These are phyloP conservation scores for Flaveria trinervia DNA, from an alignment of 129 eudicot species.

Conservation along the genomic window DNA sequence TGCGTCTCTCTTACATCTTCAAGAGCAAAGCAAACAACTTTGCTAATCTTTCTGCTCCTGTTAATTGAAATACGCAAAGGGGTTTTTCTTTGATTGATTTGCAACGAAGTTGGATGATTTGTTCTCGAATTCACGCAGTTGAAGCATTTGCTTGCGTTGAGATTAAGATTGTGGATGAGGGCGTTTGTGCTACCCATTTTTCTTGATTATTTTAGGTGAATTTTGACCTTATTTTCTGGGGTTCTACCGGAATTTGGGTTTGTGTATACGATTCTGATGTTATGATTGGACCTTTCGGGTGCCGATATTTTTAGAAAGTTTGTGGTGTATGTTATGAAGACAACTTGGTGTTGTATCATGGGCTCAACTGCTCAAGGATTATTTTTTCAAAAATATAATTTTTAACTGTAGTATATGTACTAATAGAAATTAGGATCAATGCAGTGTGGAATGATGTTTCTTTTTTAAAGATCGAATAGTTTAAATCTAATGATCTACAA, in stretches of 20 bases:
- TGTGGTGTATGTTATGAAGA: conserved; percentile 23
- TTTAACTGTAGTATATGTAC: too few species aligned
- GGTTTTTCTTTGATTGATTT: conserved; percentile 40
- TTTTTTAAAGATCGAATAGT: too few species aligned
- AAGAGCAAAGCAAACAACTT: conserved; percentile 62
- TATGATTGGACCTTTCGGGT: conserved; percentile 26
- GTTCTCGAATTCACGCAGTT: conserved; percentile 46
- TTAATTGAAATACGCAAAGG: conserved; percentile 34
- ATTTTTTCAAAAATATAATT: too few species aligned
- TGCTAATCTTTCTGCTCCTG: conserved; percentile 40
- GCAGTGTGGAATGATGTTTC: too few species aligned
- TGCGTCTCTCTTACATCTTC: conserved; percentile 63
- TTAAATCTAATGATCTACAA: too few species aligned
- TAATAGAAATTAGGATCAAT: too few species aligned
- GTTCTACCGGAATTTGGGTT: conserved; percentile 17
- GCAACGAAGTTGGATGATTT: conserved; percentile 28
- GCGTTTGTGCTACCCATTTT: conserved; percentile 64
- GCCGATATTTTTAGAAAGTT: conserved; percentile 21
- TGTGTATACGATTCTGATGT: conserved; percentile 19
- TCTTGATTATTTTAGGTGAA: conserved; percentile 12
- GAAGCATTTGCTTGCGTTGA: conserved; percentile 49
- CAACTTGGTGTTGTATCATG: not conserved
- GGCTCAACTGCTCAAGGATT: too few species aligned
- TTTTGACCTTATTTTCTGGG: conserved; percentile 12
- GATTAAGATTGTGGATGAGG: conserved; percentile 57